phyloP scores from a whole-genome alignment of 768 basidiomycete species.

The Podaxis sp. region DNA sequence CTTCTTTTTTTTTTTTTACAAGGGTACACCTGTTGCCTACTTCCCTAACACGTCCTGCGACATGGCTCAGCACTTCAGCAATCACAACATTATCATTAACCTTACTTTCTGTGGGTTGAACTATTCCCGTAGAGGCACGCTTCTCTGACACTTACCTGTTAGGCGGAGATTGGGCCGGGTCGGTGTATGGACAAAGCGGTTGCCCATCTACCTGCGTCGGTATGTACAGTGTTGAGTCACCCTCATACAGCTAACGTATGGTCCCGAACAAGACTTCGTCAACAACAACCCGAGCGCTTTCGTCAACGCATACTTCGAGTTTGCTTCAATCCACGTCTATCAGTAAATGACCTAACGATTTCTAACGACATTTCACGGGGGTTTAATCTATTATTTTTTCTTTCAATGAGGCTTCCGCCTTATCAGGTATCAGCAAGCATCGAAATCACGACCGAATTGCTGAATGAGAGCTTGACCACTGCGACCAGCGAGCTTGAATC shows the following conservation, averaged over 20 bases:
- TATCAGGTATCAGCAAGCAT: neutral
- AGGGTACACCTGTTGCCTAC: slow-evolving; percentile 57
- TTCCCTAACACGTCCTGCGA: slow-evolving; percentile 65
- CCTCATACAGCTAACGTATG: neutral
- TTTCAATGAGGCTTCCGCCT: neutral
- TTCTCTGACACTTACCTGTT: neutral
- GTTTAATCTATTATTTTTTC: neutral
- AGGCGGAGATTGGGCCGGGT: slow-evolving; percentile 63
- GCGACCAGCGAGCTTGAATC: neutral
- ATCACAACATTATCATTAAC: slow-evolving; percentile 68
- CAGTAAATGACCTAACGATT: slow-evolving; percentile 5
- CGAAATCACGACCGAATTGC: neutral
- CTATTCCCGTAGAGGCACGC: neutral
- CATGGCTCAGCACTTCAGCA: slow-evolving; percentile 50
- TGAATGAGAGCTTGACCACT: neutral
- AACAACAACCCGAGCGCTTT: slow-evolving; percentile 64
- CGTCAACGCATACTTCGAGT: slow-evolving; percentile 65
- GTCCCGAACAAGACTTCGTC: slow-evolving; percentile 46
- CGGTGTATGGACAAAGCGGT: slow-evolving; percentile 43
- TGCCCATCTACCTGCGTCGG: slow-evolving; percentile 60
- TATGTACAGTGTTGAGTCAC: slow-evolving; percentile 31
- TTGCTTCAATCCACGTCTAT: slow-evolving; percentile 52
- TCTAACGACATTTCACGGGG: neutral
- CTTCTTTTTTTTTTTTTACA: neutral
- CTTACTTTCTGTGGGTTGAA: slow-evolving; percentile 37